Conservation (phyloP, 805 yeast genomes). For the Schwanniomyces occidentalis region DNA sequence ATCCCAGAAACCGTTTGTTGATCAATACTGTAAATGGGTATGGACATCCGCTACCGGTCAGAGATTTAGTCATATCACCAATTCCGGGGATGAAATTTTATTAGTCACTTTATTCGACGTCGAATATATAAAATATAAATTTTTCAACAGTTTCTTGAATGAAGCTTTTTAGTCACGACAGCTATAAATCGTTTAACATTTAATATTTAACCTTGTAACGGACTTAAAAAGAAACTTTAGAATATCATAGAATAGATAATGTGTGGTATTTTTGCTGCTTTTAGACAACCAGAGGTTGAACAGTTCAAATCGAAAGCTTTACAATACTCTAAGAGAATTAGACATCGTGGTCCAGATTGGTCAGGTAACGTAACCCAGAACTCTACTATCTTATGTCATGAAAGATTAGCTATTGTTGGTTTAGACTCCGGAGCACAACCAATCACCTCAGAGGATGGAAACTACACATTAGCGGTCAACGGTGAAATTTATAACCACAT, state of each 20-base stretch:
- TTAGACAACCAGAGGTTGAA: slow-evolving; percentile 75
- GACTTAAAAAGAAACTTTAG: no score
- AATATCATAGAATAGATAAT: slow-evolving; percentile 42
- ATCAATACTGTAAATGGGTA: no score
- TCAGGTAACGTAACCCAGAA: slow-evolving; percentile 81
- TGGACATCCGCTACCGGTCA: neutral
- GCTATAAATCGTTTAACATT: no score
- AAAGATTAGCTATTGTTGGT: slow-evolving; percentile 97
- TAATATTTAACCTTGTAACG: no score
- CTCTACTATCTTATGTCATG: slow-evolving; percentile 85
- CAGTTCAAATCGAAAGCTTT: slow-evolving; percentile 84
- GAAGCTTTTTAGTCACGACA: no score
- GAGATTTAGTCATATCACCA: no score
- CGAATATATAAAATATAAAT: no score
- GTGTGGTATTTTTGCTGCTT: slow-evolving; percentile 99
- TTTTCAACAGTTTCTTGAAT: slow-evolving; percentile 1
- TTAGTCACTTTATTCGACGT: slow-evolving; percentile 11
- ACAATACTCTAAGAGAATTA: slow-evolving; percentile 85
- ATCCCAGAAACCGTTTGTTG: no score
- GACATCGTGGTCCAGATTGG: slow-evolving; percentile 99
- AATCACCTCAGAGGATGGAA: slow-evolving; percentile 74
- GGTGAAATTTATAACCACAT: slow-evolving; percentile 99
- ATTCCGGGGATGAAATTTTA: slow-evolving; percentile 10
- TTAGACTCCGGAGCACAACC: slow-evolving; percentile 99
- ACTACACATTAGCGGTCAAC: slow-evolving; percentile 80